phyloP scores from a whole-genome alignment of 352 stramenopile genomes.

The Globisporangium mamillatum region DNA sequence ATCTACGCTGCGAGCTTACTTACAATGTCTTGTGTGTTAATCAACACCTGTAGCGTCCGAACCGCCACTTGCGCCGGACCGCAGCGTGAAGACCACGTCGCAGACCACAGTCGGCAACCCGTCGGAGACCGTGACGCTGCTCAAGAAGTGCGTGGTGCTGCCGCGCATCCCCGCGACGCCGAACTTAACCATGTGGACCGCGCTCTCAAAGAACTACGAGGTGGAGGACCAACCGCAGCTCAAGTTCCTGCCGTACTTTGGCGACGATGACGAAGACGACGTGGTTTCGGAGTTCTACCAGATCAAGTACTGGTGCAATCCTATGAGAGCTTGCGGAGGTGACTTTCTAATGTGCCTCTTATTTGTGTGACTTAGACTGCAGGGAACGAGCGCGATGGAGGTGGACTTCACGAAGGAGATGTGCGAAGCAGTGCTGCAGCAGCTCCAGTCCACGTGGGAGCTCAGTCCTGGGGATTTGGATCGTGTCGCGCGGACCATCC shows the following conservation, averaged over 20 bases:
- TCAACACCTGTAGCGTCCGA: slow-evolving; percentile 41
- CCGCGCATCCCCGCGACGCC: slow-evolving; percentile 46
- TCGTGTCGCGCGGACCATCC: slow-evolving; percentile 56
- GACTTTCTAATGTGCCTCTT: neutral
- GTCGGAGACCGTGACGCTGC: slow-evolving; percentile 23
- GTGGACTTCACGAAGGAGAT: slow-evolving; percentile 76
- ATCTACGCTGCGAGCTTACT: neutral
- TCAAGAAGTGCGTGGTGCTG: slow-evolving; percentile 42
- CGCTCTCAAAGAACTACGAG: slow-evolving; percentile 77
- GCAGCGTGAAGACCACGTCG: slow-evolving; percentile 17
- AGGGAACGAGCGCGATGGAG: slow-evolving; percentile 63
- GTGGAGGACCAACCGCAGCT: slow-evolving; percentile 86
- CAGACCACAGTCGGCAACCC: slow-evolving; percentile 32
- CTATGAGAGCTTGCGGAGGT: neutral
- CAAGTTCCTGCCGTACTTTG: slow-evolving; percentile 68
- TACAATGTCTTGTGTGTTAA: neutral
- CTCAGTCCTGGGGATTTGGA: slow-evolving; percentile 53
- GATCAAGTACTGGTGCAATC: slow-evolving; percentile 43
- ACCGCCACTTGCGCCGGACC: slow-evolving; percentile 21
- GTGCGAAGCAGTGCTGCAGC: slow-evolving; percentile 58
- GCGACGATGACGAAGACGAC: slow-evolving; percentile 82
- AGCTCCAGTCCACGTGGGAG: slow-evolving; percentile 72
- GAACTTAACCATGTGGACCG: slow-evolving; percentile 76
- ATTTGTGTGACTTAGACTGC: slow-evolving; percentile 30
- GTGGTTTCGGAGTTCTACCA: slow-evolving; percentile 84